Conservation (phyloP, 768 basidiomycete genomes). For the Mycena maculata region DNA sequence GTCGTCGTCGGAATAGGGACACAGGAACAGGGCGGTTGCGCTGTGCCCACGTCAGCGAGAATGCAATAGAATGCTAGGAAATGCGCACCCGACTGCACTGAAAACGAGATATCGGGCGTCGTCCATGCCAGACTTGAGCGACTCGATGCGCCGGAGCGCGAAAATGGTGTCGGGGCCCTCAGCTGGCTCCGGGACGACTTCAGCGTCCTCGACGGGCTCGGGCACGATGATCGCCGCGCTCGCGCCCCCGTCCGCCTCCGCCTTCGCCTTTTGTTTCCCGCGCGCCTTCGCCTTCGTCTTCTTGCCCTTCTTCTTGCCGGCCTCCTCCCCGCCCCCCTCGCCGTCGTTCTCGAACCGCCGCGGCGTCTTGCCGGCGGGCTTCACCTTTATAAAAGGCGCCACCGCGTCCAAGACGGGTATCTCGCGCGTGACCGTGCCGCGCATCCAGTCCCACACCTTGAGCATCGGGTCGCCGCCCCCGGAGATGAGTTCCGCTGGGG, state of each 20-base stretch:
- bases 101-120: conserved; percentile 64
- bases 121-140: conserved; percentile 48
- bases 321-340: conserved; percentile 43
- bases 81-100: conserved; percentile 76
- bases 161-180: conserved; percentile 54
- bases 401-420: conserved; percentile 63
- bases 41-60: too few species aligned
- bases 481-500: conserved; percentile 70
- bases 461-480: conserved; percentile 88
- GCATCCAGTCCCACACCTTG: conserved; percentile 85
- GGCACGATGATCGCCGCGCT: neutral
- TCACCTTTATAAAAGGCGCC: conserved; percentile 61
- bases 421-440: conserved; percentile 63
- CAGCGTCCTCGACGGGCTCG: neutral
- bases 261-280: conserved; percentile 32
- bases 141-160: conserved; percentile 68
- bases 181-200: conserved; percentile 21
- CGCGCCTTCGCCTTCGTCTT: conserved; percentile 30
- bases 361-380: conserved; percentile 45
- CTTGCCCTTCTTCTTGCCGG: conserved; percentile 31
- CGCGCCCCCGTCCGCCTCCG: conserved; percentile 38
- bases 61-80: conserved; percentile 21
- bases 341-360: conserved; percentile 45
- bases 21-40: conserved; percentile 74
- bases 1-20: conserved; percentile 42